phyloP scores from a whole-genome alignment of 2,329 filamentous ascomycete species.

The Pseudocercospora fijiensis region DNA sequence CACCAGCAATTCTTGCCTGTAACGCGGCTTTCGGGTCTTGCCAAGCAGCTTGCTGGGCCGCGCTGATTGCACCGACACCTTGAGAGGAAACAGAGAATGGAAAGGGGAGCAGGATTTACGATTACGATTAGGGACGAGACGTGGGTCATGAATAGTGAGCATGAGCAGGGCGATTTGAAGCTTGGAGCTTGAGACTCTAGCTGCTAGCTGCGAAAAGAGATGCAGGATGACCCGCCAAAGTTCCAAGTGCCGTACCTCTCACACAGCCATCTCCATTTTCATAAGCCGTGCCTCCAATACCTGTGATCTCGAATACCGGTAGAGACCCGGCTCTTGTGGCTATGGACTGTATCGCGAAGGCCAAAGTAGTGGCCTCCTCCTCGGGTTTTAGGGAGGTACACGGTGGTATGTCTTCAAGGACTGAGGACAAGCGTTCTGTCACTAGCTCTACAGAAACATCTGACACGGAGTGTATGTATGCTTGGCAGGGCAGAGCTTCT shows the following conservation, averaged over 20 bases:
- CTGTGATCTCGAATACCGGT: conserved; percentile 31
- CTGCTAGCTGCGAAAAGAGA: neutral
- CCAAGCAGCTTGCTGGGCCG: conserved; percentile 46
- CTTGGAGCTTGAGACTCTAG: no score
- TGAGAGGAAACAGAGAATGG: neutral
- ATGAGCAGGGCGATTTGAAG: no score
- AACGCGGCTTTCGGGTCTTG: conserved; percentile 50
- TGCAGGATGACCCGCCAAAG: neutral
- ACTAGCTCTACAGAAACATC: neutral
- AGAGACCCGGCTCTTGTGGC: conserved; percentile 59
- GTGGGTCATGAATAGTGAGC: no score
- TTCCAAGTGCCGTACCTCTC: no score
- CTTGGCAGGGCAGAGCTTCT: neutral
- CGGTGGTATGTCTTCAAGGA: neutral
- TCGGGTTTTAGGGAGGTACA: neutral
- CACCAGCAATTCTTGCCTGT: conserved; percentile 48
- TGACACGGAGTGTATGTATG: neutral
- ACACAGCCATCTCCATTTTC: neutral
- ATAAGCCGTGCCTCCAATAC: neutral
- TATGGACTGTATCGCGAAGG: neutral
- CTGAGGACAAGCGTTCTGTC: neutral
- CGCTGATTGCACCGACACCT: conserved; percentile 17
- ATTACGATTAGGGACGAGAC: no score
- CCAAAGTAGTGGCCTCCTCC: neutral
- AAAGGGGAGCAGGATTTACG: no score